Evolutionary conservation across 2,329 filamentous ascomycete species (phyloP), one percentile per base, ranked within the genome.

Genomic region (Fusarium xyrophilum): DNA sequence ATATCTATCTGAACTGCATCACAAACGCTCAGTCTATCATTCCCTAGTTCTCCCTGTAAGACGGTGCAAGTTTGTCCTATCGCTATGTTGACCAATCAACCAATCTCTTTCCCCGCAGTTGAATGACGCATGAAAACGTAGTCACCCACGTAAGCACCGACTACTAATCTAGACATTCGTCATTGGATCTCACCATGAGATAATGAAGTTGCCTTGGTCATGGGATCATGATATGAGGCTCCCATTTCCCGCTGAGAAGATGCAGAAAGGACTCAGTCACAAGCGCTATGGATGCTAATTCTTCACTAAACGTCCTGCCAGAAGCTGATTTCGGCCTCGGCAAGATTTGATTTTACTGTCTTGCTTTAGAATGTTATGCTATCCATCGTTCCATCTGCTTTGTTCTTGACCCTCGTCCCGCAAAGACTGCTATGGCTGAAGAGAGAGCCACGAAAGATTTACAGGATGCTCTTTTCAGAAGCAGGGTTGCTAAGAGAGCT

Each of bases 331-430:
- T 62, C 28, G 59, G 56, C 59, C 40, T 54, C 56, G 3, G 57
- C 40, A 10, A 53, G 59, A 36, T 65, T 65, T 47, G 63, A 65
- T 25, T 65, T 64, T 38, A 64, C 60, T 5, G 38, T 64, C 17
- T 23, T 46, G 14, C 64, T 65, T 14, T 60, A 65, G 23, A 60
- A 60, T 39, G 23, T 39, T 14, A 38, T 65, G 5, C 33, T 65
- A 7, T 64, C 60, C 2, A 64, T 65, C 30, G 13, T 64, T 5
- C 63, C 63, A 1, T 65, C 63, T 15, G 25, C 50, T 21, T 28
- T 65, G 11, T 64, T 64, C 35, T 59, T 62, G 13, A 13, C 54
- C n/a, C 46, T 62, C 3, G 56, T 23, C 3, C 59, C 59, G 1
- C 59, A 62, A 17, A 48, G 59, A 21, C 25, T 62, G 0, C 21